Conservation (phyloP, 371 early-diverging fungal genomes). For the Capillidium heterosporum region DNA sequence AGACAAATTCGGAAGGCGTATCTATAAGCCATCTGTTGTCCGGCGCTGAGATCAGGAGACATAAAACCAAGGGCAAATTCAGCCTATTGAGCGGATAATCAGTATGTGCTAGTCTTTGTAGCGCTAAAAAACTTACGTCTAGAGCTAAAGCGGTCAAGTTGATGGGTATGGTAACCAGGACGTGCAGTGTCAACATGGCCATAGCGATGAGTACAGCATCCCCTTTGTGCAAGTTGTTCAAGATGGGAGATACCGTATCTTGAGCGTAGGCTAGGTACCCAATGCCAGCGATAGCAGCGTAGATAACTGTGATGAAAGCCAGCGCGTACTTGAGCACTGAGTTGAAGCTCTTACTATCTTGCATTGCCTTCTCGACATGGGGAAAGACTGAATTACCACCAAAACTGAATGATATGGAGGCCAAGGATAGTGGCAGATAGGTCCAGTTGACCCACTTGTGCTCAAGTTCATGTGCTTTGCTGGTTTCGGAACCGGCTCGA, state of each 20-base stretch:
- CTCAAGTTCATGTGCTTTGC: slow-evolving; percentile 28
- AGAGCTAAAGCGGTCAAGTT: slow-evolving; percentile 57
- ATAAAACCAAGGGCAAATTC: slow-evolving; percentile 13
- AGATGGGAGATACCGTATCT: slow-evolving; percentile 38
- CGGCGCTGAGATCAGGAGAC: neutral
- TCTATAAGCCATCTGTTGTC: neutral
- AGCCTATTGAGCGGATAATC: slow-evolving; percentile 7
- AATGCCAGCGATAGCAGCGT: slow-evolving; percentile 48
- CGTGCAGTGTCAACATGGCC: slow-evolving; percentile 57
- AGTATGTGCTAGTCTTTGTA: neutral
- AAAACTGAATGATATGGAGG: slow-evolving; percentile 59
- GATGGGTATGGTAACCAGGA: slow-evolving; percentile 58
- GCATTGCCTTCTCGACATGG: slow-evolving; percentile 41
- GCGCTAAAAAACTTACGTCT: slow-evolving; percentile 12
- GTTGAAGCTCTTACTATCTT: slow-evolving; percentile 49
- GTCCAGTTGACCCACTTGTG: slow-evolving; percentile 56
- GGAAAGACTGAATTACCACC: slow-evolving; percentile 62
- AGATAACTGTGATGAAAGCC: slow-evolving; percentile 47
- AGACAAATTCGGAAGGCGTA: neutral
- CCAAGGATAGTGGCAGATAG: slow-evolving; percentile 18
- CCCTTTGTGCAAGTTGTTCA: slow-evolving; percentile 41
- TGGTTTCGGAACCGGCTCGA: slow-evolving; percentile 10
- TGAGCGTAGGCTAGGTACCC: slow-evolving; percentile 66
- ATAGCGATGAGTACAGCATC: slow-evolving; percentile 38
- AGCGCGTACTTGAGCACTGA: slow-evolving; percentile 43